A percentile compares a stretch with the other conserved stretches of the same genome.
Evolutionary conservation across 441 rosid genomes (phyloP).

Genomic region (Brassica balearica): DNA sequence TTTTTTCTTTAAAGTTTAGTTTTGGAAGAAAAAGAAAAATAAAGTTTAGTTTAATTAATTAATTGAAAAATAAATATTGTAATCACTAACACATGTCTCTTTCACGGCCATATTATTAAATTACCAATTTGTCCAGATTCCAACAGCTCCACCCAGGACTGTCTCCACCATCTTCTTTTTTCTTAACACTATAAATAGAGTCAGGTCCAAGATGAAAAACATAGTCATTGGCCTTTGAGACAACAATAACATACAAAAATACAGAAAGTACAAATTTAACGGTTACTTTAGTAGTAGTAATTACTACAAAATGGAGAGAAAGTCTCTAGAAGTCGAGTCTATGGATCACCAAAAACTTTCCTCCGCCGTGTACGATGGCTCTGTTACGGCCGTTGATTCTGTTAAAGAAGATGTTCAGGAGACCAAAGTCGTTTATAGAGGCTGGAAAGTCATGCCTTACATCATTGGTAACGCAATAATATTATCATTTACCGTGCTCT

Average conservation of each 20-base stretch:
- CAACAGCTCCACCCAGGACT: constrained; percentile 23
- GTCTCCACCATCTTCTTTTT: constrained; percentile 27
- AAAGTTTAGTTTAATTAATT: not conserved
- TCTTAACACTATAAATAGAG: constrained; percentile 41
- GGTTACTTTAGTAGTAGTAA: not conserved
- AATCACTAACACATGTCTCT: constrained; percentile 28
- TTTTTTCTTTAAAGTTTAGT: not conserved
- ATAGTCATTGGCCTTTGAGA: constrained; percentile 25
- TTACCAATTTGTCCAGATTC: constrained; percentile 43
- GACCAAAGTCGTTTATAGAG: constrained; percentile 51
- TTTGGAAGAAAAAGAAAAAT: not conserved
- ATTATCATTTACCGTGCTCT: not conserved
- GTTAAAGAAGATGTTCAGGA: constrained; percentile 28
- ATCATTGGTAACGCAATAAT: constrained; percentile 53
- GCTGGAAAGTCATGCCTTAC: constrained; percentile 75
- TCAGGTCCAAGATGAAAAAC: constrained; percentile 28
- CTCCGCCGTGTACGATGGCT: constrained; percentile 40
- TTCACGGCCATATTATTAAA: constrained; percentile 35
- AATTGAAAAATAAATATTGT: not conserved
- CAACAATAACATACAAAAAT: not conserved
- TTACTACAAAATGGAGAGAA: constrained; percentile 41
- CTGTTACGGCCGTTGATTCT: constrained; percentile 39
- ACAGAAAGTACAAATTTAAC: not conserved
- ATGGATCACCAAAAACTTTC: constrained; percentile 33
- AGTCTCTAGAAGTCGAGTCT: constrained; percentile 41